Percentiles rank a stretch among this genome's conserved stretches.
Evolutionary conservation across 768 basidiomycete genomes (phyloP).

Genomic region (Candolleomyces efflorescens): DNA sequence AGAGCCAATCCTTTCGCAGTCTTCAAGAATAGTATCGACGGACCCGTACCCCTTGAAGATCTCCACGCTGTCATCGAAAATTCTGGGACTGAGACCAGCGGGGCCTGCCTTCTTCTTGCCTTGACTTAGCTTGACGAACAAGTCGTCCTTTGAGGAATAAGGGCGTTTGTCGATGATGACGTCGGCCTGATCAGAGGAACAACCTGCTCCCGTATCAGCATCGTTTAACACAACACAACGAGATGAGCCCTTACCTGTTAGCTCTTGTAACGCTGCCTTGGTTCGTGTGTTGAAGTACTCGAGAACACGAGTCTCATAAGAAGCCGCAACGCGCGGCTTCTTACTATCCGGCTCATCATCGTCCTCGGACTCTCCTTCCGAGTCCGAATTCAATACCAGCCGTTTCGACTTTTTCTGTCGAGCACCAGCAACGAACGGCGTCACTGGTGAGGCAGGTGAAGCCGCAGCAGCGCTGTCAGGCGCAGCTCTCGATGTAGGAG

Average conservation of each 20-base stretch:
- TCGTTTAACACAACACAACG: neutral
- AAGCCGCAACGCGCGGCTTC: conserved; percentile 29
- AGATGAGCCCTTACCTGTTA: conserved; percentile 53
- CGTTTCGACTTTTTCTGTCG: conserved; percentile 54
- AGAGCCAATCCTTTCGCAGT: conserved; percentile 84
- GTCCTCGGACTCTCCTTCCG: conserved; percentile 51
- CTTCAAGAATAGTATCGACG: conserved; percentile 84
- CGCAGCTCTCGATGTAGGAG: conserved; percentile 6
- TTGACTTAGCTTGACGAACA: conserved; percentile 72
- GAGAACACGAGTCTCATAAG: conserved; percentile 49
- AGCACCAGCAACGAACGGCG: conserved; percentile 35
- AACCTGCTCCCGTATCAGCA: conserved; percentile 43
- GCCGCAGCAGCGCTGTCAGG: conserved; percentile 1
- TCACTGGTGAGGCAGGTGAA: conserved; percentile 38
- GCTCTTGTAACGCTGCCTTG: conserved; percentile 62
- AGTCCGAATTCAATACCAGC: conserved; percentile 59
- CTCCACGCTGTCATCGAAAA: conserved; percentile 87
- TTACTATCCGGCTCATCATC: conserved; percentile 37
- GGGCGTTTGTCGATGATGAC: conserved; percentile 77
- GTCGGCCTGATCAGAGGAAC: conserved; percentile 75
- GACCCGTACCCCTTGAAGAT: conserved; percentile 83
- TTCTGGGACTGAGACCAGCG: conserved; percentile 77
- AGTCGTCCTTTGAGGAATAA: conserved; percentile 70
- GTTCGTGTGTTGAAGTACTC: conserved; percentile 66
- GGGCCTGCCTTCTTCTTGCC: conserved; percentile 85